phyloP scores from a whole-genome alignment of 306 rosid genomes.

The Malus sylvestris region DNA sequence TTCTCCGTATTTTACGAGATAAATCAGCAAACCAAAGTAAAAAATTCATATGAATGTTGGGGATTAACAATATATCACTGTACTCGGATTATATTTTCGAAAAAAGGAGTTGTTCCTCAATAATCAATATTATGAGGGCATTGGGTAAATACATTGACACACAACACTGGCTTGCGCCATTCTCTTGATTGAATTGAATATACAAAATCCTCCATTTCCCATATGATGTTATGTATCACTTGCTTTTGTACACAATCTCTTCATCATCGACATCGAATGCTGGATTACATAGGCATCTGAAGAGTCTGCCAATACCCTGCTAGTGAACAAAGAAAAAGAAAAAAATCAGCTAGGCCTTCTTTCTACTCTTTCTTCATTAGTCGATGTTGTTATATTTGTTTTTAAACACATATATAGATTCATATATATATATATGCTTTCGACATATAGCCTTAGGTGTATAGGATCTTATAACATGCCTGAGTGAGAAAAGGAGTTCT shows the following conservation, averaged over 20 bases:
- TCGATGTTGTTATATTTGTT: not conserved
- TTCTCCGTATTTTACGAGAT: not conserved
- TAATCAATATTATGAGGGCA: not conserved
- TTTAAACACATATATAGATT: not conserved
- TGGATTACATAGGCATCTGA: slow-evolving; percentile 97
- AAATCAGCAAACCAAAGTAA: not conserved
- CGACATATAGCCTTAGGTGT: not conserved
- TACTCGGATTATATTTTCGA: not conserved
- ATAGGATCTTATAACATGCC: slow-evolving; percentile 31
- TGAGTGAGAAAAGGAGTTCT: slow-evolving; percentile 80
- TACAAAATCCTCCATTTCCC: not conserved
- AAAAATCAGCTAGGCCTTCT: not conserved
- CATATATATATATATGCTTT: not conserved
- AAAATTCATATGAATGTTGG: not conserved
- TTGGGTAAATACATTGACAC: not conserved
- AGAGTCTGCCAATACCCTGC: slow-evolving; percentile 88
- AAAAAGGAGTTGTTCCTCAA: not conserved
- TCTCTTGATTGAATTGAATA: not conserved
- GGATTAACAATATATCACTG: not conserved
- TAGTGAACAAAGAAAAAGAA: not conserved
- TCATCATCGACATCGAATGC: slow-evolving; percentile 96
- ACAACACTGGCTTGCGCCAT: not conserved
- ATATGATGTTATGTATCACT: not conserved
- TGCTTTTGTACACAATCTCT: slow-evolving; percentile 73
- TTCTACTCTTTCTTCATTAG: not conserved